phyloP scores from a whole-genome alignment of 352 stramenopile species.

The Thalassiosira hispida region DNA sequence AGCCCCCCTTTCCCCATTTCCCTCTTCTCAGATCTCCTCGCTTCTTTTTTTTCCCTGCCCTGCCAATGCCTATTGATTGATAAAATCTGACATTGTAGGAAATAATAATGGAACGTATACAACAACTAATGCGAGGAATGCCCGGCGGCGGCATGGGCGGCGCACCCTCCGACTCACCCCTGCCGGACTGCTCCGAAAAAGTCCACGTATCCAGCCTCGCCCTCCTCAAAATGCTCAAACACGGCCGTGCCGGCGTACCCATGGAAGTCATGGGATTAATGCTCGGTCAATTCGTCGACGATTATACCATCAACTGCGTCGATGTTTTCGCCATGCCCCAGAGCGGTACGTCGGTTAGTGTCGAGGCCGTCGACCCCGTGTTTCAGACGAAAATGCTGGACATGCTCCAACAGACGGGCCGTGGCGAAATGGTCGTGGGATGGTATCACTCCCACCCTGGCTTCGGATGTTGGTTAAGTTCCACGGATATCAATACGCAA shows the following conservation, averaged over 20 bases:
- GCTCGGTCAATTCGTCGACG: conserved; percentile 99
- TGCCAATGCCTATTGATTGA: too few relatives aligned
- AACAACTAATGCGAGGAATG: conserved; percentile 84
- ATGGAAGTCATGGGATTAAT: conserved; percentile 99
- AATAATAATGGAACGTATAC: conserved; percentile 79
- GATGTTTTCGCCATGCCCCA: conserved; percentile 99
- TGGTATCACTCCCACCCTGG: conserved; percentile 99
- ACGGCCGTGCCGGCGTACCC: conserved; percentile 97
- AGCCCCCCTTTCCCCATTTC: too few relatives aligned
- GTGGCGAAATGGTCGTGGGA: conserved; percentile 87
- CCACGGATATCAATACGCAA: conserved; percentile 99
- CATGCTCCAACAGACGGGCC: conserved; percentile 99
- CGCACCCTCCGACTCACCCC: conserved; percentile 87
- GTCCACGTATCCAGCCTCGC: conserved; percentile 99
- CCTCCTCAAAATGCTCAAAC: conserved; percentile 99
- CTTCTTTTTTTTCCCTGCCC: too few relatives aligned
- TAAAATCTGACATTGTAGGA: too few relatives aligned
- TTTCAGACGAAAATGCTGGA: conserved; percentile 99
- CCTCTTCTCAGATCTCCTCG: too few relatives aligned
- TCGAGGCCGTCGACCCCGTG: conserved; percentile 98
- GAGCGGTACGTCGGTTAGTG: conserved; percentile 89
- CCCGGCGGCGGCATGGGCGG: conserved; percentile 64
- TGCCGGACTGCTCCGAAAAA: conserved; percentile 98
- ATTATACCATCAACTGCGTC: conserved; percentile 99
- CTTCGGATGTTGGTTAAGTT: conserved; percentile 99